phyloP scores from a whole-genome alignment of 495 filamentous ascomycete genomes.

The Annulohypoxylon bovei region DNA sequence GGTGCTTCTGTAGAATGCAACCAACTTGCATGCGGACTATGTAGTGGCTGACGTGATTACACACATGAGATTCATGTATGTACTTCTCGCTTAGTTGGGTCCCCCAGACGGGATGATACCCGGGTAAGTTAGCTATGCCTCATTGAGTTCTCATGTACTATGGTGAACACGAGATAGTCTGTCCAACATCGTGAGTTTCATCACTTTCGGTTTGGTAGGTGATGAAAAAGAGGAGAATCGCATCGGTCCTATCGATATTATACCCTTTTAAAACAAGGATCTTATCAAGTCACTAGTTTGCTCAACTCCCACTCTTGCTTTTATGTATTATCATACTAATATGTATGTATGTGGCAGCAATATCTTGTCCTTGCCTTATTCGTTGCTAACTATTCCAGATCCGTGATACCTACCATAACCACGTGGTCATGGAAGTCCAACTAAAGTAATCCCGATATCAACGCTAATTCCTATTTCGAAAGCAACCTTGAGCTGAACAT shows the following conservation, averaged over 20 bases:
- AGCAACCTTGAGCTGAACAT: background rate
- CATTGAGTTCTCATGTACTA: background rate
- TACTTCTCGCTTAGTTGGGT: background rate
- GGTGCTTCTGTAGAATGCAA: background rate
- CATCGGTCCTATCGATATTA: slow-evolving; percentile 2
- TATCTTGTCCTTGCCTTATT: background rate
- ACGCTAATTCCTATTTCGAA: background rate
- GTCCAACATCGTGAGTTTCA: slow-evolving; percentile 2
- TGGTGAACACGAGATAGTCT: background rate
- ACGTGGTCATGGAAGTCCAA: background rate
- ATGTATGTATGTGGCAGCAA: too few relatives aligned
- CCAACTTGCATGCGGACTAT: background rate
- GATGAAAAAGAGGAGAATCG: slow-evolving; percentile 5
- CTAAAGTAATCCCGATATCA: background rate
- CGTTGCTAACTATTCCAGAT: background rate
- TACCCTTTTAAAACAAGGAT: slow-evolving; percentile 6
- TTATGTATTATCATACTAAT: background rate
- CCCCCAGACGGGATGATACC: background rate
- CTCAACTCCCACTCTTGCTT: background rate
- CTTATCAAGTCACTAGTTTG: slow-evolving; percentile 7
- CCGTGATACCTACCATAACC: background rate
- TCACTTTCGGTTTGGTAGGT: background rate
- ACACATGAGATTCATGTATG: slow-evolving; percentile 6
- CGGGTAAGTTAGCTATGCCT: background rate
- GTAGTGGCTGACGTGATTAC: background rate